Percentiles rank a stretch among this genome's conserved stretches.
Conservation (phyloP, 495 filamentous ascomycete genomes). For the Cladorrhinum samala region DNA sequence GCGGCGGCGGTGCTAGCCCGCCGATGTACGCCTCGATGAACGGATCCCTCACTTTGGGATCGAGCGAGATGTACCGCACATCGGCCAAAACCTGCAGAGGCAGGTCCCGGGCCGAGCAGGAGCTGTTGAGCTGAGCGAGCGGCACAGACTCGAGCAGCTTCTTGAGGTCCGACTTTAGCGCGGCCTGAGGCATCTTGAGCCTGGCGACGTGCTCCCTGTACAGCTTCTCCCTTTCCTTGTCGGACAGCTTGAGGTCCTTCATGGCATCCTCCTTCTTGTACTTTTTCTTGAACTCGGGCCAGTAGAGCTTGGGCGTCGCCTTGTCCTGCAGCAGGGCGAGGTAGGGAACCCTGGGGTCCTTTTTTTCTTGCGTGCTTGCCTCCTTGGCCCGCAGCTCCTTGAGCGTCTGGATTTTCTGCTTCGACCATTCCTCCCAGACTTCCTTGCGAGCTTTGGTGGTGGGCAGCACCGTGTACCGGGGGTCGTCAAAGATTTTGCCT, state of each 20-base stretch:
- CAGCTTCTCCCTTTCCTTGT: slow-evolving; percentile 86
- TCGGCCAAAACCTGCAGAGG: slow-evolving; percentile 67
- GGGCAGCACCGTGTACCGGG: slow-evolving; percentile 72
- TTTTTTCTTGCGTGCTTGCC: too few species aligned
- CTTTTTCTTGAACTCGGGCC: slow-evolving; percentile 93
- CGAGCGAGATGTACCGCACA: slow-evolving; percentile 73
- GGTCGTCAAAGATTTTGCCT: slow-evolving; percentile 76
- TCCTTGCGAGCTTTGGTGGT: slow-evolving; percentile 79
- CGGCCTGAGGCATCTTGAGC: slow-evolving; percentile 67
- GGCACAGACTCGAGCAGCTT: slow-evolving; percentile 67
- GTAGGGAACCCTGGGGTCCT: slow-evolving; percentile 80
- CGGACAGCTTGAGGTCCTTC: slow-evolving; percentile 65
- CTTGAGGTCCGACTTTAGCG: slow-evolving; percentile 72
- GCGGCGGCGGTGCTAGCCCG: slow-evolving; percentile 61
- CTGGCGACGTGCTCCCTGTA: slow-evolving; percentile 82
- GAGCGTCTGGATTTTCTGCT: slow-evolving; percentile 61
- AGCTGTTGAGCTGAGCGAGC: slow-evolving; percentile 57
- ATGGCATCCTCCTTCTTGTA: slow-evolving; percentile 75
- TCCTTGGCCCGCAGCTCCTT: slow-evolving; percentile 67
- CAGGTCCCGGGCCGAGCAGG: slow-evolving; percentile 55
- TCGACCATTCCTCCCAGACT: slow-evolving; percentile 74
- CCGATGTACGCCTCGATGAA: slow-evolving; percentile 73
- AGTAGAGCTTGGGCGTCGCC: slow-evolving; percentile 86
- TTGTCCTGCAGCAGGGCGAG: slow-evolving; percentile 72
- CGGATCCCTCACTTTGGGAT: slow-evolving; percentile 60